These are phyloP conservation scores for Cantharellus anzutake DNA, from an alignment of 768 basidiomycete species.

Conservation along the genomic window DNA sequence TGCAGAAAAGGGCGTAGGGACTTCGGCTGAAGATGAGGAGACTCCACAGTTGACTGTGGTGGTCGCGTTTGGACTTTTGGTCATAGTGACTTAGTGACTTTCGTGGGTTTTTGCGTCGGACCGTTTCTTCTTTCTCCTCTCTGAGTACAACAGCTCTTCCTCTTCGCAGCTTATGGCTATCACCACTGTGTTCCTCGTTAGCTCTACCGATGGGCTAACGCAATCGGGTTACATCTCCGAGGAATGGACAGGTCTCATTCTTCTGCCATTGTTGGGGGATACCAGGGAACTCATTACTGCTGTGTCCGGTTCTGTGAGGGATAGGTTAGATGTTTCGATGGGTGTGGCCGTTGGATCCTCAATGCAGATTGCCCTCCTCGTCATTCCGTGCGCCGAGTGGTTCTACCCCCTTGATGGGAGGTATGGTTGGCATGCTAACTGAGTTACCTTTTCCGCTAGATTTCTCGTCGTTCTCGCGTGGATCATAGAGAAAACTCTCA, in stretches of 20 bases:
- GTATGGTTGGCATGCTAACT: too few species aligned
- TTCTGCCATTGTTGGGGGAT: constrained; percentile 85
- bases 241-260: constrained; percentile 64
- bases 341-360: constrained; percentile 65
- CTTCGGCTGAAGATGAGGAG: too few species aligned
- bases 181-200: constrained; percentile 52
- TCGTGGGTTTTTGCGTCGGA: constrained; percentile 24
- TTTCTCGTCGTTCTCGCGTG: constrained; percentile 63
- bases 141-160: constrained; percentile 21
- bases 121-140: constrained; percentile 40
- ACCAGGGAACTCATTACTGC: constrained; percentile 86
- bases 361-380: constrained; percentile 42
- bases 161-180: constrained; percentile 29
- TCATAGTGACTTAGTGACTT: neutral
- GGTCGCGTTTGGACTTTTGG: neutral
- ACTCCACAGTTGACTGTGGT: too few species aligned
- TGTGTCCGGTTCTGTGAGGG: constrained; percentile 43
- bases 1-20: too few species aligned
- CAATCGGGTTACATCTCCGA: constrained; percentile 33
- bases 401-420: constrained; percentile 5
- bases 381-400: constrained; percentile 45
- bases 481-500: constrained; percentile 62
- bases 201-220: constrained; percentile 63
- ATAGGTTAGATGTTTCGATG: constrained; percentile 67
- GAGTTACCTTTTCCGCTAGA: constrained; percentile 20